Percentiles rank a stretch among this genome's conserved stretches.
These are phyloP conservation scores for Favolaschia claudopus DNA, from an alignment of 768 basidiomycete species.

Conservation along the genomic window DNA sequence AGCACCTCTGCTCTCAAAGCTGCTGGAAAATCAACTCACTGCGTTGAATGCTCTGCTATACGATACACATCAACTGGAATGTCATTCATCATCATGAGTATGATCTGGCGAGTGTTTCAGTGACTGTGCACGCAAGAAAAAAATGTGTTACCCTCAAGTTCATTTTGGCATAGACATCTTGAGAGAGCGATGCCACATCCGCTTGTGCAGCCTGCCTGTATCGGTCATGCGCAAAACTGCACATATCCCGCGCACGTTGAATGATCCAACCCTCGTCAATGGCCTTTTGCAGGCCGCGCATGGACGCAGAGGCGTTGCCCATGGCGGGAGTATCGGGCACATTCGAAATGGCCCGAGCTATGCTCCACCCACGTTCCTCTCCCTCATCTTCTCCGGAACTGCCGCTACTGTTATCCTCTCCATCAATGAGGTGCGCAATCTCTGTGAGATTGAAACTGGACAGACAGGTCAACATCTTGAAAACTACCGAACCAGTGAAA, in stretches of 20 bases:
- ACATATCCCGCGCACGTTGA: conserved; percentile 77
- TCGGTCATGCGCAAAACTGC: conserved; percentile 76
- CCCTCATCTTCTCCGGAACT: conserved; percentile 60
- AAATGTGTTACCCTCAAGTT: conserved; percentile 61
- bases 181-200: conserved; percentile 59
- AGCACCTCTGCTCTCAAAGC: too few species aligned
- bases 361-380: conserved; percentile 59
- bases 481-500: conserved; percentile 10
- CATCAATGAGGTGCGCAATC: conserved; percentile 76
- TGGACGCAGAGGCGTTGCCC: conserved; percentile 59
- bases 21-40: conserved; percentile 41
- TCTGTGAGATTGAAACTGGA: conserved; percentile 76
- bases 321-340: conserved; percentile 50
- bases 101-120: conserved; percentile 52
- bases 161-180: conserved; percentile 66
- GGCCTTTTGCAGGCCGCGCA: conserved; percentile 72
- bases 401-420: conserved; percentile 66
- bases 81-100: conserved; percentile 75
- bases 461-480: not conserved
- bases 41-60: conserved; percentile 73
- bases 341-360: conserved; percentile 58
- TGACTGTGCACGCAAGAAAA: too few species aligned
- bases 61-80: conserved; percentile 68
- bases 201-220: conserved; percentile 77
- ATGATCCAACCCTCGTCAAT: conserved; percentile 79